phyloP scores from a whole-genome alignment of 768 basidiomycete genomes.

The Leccinum longicurvipes region DNA sequence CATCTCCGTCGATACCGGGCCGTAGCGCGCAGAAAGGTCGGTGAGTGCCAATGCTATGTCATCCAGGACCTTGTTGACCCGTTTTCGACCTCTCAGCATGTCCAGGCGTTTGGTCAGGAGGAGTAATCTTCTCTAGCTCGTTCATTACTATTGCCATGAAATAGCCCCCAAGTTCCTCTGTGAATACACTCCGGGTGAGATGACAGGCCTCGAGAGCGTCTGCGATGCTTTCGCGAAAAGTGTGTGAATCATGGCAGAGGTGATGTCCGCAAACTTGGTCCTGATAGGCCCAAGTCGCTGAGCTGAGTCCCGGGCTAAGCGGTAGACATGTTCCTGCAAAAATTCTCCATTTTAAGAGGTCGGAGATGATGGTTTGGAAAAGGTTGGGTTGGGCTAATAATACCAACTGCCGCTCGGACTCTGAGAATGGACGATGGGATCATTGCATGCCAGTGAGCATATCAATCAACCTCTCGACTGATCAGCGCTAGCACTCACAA shows the following conservation, averaged over 20 bases:
- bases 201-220: conserved; percentile 1
- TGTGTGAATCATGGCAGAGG: conserved; percentile 6
- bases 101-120: neutral
- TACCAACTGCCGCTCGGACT: too few relatives aligned
- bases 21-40: neutral
- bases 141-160: conserved; percentile 1
- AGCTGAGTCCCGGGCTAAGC: conserved; percentile 1
- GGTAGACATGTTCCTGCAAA: conserved; percentile 2
- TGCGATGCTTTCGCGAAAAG: conserved; percentile 9
- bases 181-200: conserved; percentile 4
- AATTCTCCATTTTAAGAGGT: conserved; percentile 8
- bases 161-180: conserved; percentile 3
- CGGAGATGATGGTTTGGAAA: neutral
- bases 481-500: too few relatives aligned
- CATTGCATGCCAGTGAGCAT: too few relatives aligned
- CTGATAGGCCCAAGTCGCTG: neutral
- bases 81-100: conserved; percentile 2
- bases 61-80: conserved; percentile 9
- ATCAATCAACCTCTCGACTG: too few relatives aligned
- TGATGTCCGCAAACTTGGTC: conserved; percentile 8
- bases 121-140: neutral
- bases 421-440: too few relatives aligned
- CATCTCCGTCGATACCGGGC: conserved; percentile 7
- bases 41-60: neutral
- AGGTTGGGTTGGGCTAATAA: neutral